Evolutionary conservation across 169 alveolate genomes (phyloP), one percentile per base, ranked within the genome.

Genomic region (Plasmodium ovale): DNA sequence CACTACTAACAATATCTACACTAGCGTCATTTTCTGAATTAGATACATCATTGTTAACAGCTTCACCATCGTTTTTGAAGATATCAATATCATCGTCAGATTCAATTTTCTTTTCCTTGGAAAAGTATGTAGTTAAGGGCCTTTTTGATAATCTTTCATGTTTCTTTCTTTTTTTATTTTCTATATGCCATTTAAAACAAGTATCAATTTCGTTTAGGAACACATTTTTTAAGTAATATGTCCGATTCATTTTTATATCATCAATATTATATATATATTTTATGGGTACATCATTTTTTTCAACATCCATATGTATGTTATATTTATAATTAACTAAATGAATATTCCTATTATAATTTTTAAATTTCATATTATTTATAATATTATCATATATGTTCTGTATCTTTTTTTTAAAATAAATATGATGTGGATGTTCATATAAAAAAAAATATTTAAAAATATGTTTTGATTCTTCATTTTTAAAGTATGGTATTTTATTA

Each of bases 351-450:
- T 82, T 82, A 71, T 33, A 82, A 53, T 82, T 51, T 65, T 67
- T 64, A 68, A 82, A 82, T 68, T 82, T 82, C 90, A 82, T 82
- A 67, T 82, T 82, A 35, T 93, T 85, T 21, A 72, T 62, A 42
- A 93, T 67, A 53, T 87, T 74, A 14, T 70, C 67, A 42, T 72
- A 82, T 7, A 94, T 91, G 6, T 92, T 77, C 39, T 58, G 51
- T 60, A 93, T 53, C 47, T 89, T 73, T 14, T 87, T 88, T 16
- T 87, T 54, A 73, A 91, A 93, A 60, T 93, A 74, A 21, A 87
- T 82, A 60, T 93, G 87, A 70, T 93, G 94, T 64, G 92, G 87
- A 60, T 93, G 91, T 21, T 93, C 93, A 71, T 88, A 94, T 59
- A 91, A 74, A 68, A 93, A 72, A 54, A 93, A 93, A 64, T 82